phyloP scores from a whole-genome alignment of 2,329 filamentous ascomycete species.

The Colletotrichum orbiculare region DNA sequence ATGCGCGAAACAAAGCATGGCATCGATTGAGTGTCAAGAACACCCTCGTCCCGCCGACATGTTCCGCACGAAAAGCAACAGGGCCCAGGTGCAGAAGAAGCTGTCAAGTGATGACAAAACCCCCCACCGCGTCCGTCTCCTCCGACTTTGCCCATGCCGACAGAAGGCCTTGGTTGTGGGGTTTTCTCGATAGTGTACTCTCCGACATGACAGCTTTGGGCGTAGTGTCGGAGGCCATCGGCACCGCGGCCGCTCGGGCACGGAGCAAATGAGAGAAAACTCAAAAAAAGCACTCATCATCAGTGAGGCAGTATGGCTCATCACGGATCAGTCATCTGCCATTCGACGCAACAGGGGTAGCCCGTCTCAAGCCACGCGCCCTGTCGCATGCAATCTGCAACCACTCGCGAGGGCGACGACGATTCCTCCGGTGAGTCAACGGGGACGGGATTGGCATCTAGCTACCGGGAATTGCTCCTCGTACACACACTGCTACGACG shows the following conservation, averaged over 20 bases:
- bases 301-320: conserved; percentile 24
- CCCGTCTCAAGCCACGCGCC: conserved; percentile 6
- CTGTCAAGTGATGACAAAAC: conserved; percentile 28
- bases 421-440: conserved; percentile 14
- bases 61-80: conserved; percentile 18
- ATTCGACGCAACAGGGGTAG: background rate
- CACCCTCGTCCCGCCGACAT: background rate
- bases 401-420: conserved; percentile 3
- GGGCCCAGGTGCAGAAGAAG: conserved; percentile 6
- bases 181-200: conserved; percentile 17
- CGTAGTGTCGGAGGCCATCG: conserved; percentile 18
- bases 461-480: background rate
- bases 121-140: conserved; percentile 6
- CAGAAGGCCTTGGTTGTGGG: conserved; percentile 9
- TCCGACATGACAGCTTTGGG: conserved; percentile 14
- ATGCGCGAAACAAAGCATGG: background rate
- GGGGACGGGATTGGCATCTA: conserved; percentile 2
- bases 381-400: conserved; percentile 7
- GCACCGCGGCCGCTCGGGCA: conserved; percentile 26
- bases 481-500: too few species aligned
- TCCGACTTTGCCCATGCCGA: conserved; percentile 25
- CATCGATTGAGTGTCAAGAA: background rate
- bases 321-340: conserved; percentile 27
- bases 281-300: conserved; percentile 21
- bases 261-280: conserved; percentile 12